Conservation (phyloP, 2,329 filamentous ascomycete genomes). For the Aspergillus quadricinctus region DNA sequence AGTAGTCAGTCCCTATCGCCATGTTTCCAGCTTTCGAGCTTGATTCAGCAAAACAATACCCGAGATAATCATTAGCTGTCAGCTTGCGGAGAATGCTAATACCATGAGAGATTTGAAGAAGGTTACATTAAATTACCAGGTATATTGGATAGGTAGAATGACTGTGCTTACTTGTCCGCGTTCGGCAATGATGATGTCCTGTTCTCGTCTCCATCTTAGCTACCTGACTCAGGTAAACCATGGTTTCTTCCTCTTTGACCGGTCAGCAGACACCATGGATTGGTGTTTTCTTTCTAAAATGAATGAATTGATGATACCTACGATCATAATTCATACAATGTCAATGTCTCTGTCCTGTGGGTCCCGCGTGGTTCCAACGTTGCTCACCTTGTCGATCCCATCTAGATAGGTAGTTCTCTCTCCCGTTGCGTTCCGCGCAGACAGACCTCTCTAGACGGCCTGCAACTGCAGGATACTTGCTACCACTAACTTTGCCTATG, state of each 20-base stretch:
- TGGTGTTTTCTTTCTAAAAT: background rate
- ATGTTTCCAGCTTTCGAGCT: background rate
- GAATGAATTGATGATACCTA: background rate
- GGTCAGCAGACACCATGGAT: background rate
- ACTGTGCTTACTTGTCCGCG: constrained; percentile 7
- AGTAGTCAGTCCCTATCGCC: background rate
- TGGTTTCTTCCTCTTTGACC: background rate
- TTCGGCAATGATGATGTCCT: constrained; percentile 12
- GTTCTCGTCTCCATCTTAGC: background rate
- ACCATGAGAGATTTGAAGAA: background rate
- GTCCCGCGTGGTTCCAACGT: background rate
- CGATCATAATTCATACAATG: background rate
- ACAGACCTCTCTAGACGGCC: too few relatives aligned
- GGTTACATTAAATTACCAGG: background rate
- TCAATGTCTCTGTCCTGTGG: background rate
- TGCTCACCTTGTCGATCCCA: background rate
- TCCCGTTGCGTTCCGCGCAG: too few relatives aligned
- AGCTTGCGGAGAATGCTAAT: background rate
- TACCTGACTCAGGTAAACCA: background rate
- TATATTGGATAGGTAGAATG: background rate
- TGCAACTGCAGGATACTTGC: background rate
- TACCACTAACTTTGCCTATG: background rate
- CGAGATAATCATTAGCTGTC: background rate
- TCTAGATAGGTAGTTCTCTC: too few relatives aligned
- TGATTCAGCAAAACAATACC: background rate